These are phyloP conservation scores for Heterobasidion parviporum DNA, from an alignment of 1,284 basidiomycete genomes.

Conservation along the genomic window DNA sequence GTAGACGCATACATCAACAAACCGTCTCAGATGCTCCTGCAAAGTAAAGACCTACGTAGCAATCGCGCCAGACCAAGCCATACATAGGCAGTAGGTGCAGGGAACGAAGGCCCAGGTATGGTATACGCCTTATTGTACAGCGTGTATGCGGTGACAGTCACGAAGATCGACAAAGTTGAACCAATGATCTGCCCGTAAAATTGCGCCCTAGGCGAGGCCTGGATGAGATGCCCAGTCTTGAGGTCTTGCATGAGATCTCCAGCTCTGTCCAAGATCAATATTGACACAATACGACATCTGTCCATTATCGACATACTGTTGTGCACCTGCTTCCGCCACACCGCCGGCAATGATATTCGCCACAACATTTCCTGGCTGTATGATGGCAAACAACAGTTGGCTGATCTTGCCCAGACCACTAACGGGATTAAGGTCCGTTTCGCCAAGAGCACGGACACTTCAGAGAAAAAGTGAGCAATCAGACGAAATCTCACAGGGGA, in stretches of 20 bases:
- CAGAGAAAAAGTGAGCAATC: background rate
- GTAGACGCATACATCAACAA: slow-evolving; percentile 7
- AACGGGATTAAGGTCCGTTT: slow-evolving; percentile 91
- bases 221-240: slow-evolving; percentile 89
- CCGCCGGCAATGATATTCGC: slow-evolving; percentile 96
- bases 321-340: slow-evolving; percentile 92
- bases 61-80: slow-evolving; percentile 91
- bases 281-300: background rate
- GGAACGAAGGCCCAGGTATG: slow-evolving; percentile 86
- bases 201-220: slow-evolving; percentile 80
- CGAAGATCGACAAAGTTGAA: slow-evolving; percentile 78
- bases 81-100: slow-evolving; percentile 87
- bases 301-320: slow-evolving; percentile 53
- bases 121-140: slow-evolving; percentile 84
- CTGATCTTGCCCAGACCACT: slow-evolving; percentile 93
- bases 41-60: slow-evolving; percentile 48
- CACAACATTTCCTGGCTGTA: slow-evolving; percentile 91
- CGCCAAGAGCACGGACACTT: slow-evolving; percentile 84
- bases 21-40: background rate
- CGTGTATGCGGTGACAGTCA: slow-evolving; percentile 82
- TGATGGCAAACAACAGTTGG: slow-evolving; percentile 88
- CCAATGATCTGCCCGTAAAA: slow-evolving; percentile 89
- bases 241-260: slow-evolving; percentile 98
- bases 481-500: slow-evolving; percentile 1
- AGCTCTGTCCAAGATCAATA: slow-evolving; percentile 45